phyloP scores from a whole-genome alignment of 257 asterid genomes.

The Gentiana macrophylla region DNA sequence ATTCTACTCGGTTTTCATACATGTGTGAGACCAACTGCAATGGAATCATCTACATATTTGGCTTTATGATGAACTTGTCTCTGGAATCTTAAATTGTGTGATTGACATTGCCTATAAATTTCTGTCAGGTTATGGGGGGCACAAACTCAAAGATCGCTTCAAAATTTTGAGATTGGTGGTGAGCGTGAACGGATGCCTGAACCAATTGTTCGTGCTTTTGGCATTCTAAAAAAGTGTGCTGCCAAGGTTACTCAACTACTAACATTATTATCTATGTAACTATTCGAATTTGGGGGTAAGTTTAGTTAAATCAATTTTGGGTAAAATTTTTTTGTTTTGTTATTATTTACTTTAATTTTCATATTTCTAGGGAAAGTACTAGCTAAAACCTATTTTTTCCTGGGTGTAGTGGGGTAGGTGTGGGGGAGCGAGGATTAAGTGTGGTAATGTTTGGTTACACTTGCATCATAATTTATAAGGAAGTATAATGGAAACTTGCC shows the following conservation, averaged over 20 bases:
- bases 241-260: slow-evolving; percentile 55
- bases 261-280: not conserved
- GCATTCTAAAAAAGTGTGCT: slow-evolving; percentile 89
- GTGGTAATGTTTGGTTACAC: too few species aligned
- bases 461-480: not conserved
- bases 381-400: too few species aligned
- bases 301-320: too few species aligned
- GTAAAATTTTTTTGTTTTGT: too few species aligned
- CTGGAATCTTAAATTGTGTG: not conserved
- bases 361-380: too few species aligned
- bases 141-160: slow-evolving; percentile 90
- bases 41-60: not conserved
- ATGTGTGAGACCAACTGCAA: not conserved
- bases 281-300: too few species aligned
- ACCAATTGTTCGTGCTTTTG: slow-evolving; percentile 84
- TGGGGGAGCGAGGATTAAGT: too few species aligned
- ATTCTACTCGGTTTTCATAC: not conserved
- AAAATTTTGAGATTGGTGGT: slow-evolving; percentile 95
- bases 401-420: too few species aligned
- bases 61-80: not conserved
- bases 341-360: too few species aligned
- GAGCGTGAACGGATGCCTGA: slow-evolving; percentile 98
- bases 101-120: not conserved
- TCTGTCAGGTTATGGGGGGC: slow-evolving; percentile 88
- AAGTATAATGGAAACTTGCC: slow-evolving; percentile 2